Percentiles rank a stretch among this genome's conserved stretches.
Evolutionary conservation across 2,329 filamentous ascomycete species (phyloP).

Genomic region (Clarireedia sp.): DNA sequence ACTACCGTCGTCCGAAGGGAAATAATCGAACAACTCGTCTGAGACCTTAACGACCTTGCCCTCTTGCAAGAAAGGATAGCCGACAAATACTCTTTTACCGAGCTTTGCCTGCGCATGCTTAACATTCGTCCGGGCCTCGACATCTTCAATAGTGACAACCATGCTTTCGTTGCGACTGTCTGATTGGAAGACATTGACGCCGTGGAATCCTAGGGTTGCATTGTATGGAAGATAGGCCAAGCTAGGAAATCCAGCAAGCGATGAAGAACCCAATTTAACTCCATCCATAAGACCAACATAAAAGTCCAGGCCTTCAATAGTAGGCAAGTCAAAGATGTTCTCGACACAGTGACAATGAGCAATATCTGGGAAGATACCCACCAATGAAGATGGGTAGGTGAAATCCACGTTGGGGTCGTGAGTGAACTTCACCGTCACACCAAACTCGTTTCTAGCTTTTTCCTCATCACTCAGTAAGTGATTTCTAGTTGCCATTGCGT

Average conservation of each 20-base stretch:
- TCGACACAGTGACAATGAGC: constrained; percentile 82
- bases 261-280: constrained; percentile 70
- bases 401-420: constrained; percentile 72
- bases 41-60: constrained; percentile 83
- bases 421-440: constrained; percentile 86
- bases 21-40: constrained; percentile 88
- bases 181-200: constrained; percentile 89
- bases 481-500: constrained; percentile 81
- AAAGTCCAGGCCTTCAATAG: constrained; percentile 81
- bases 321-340: constrained; percentile 92
- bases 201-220: constrained; percentile 75
- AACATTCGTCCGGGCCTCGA: constrained; percentile 61
- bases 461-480: constrained; percentile 69
- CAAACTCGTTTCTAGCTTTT: constrained; percentile 78
- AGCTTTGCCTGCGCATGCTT: constrained; percentile 71
- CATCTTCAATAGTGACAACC: constrained; percentile 74
- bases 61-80: constrained; percentile 92
- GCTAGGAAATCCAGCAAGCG: constrained; percentile 90
- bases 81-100: constrained; percentile 79
- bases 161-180: constrained; percentile 97
- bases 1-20: constrained; percentile 55
- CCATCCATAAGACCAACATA: constrained; percentile 77
- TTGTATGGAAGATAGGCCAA: constrained; percentile 78
- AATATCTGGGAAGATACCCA: constrained; percentile 85
- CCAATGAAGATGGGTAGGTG: constrained; percentile 77